Evolutionary conservation across 2,329 filamentous ascomycete species (phyloP).

Genomic region (Apiospora aurea): DNA sequence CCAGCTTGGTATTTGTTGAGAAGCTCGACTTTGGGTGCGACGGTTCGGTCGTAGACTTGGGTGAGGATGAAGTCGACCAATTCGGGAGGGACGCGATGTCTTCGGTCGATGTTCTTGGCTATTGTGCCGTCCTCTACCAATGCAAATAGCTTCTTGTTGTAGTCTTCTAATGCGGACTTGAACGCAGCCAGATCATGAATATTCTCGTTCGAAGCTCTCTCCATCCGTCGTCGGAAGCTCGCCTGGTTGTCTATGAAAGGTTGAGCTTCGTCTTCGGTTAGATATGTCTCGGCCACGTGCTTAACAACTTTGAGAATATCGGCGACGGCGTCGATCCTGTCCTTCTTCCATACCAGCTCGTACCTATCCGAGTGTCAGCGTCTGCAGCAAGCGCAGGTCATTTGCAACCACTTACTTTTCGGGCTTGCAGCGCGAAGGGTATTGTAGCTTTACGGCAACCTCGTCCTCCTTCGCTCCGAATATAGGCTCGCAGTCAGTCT

Average conservation of each 20-base stretch:
- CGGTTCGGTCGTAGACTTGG: slow-evolving; percentile 91
- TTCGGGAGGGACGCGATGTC: slow-evolving; percentile 73
- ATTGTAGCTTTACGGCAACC: slow-evolving; percentile 75
- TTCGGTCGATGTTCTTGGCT: slow-evolving; percentile 71
- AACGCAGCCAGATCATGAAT: slow-evolving; percentile 73
- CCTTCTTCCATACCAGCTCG: slow-evolving; percentile 78
- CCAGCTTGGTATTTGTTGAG: slow-evolving; percentile 88
- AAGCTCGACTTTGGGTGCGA: slow-evolving; percentile 85
- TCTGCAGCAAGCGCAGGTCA: slow-evolving; percentile 31
- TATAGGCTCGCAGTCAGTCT: slow-evolving; percentile 58
- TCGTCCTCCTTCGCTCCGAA: slow-evolving; percentile 59
- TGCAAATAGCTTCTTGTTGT: slow-evolving; percentile 74
- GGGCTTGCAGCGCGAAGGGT: slow-evolving; percentile 75
- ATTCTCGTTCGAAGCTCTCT: slow-evolving; percentile 74
- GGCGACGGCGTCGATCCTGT: slow-evolving; percentile 78
- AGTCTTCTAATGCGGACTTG: slow-evolving; percentile 73
- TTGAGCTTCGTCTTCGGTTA: slow-evolving; percentile 72
- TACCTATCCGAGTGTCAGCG: slow-evolving; percentile 54
- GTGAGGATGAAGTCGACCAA: slow-evolving; percentile 82
- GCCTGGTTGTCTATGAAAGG: slow-evolving; percentile 74
- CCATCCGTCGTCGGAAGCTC: slow-evolving; percentile 79
- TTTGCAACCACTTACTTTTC: slow-evolving; percentile 63
- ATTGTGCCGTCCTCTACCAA: slow-evolving; percentile 76
- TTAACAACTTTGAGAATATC: slow-evolving; percentile 76
- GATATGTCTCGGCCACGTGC: slow-evolving; percentile 76